A percentile compares a stretch with the other conserved stretches of the same genome.
phyloP scores from a whole-genome alignment of 148 eudicot genomes.

The Rhododendron mucronatum region DNA sequence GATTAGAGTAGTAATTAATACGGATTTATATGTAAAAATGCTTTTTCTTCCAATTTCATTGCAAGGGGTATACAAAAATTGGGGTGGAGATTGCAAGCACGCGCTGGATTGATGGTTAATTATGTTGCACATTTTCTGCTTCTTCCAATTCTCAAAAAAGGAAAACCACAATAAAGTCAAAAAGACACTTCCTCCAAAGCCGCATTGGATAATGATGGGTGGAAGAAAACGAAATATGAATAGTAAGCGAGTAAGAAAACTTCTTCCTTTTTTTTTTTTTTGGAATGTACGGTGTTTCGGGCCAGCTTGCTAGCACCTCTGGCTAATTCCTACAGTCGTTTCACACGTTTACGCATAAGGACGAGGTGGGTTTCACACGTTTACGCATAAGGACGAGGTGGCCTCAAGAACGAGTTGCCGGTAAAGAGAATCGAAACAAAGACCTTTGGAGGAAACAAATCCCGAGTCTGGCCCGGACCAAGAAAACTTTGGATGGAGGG shows the following conservation, averaged over 20 bases:
- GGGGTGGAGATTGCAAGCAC: not conserved
- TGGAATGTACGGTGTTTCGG: too few relatives aligned
- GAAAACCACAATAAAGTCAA: not conserved
- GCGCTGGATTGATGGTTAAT: not conserved
- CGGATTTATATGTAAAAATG: too few relatives aligned
- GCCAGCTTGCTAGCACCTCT: too few relatives aligned
- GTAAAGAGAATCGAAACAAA: too few relatives aligned
- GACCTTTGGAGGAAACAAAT: too few relatives aligned
- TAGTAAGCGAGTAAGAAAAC: not conserved
- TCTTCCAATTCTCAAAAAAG: not conserved
- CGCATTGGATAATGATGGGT: not conserved
- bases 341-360: too few relatives aligned
- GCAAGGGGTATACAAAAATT: not conserved
- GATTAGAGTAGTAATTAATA: too few relatives aligned
- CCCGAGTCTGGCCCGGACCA: not conserved
- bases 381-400: not conserved
- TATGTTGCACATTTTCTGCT: not conserved
- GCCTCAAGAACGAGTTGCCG: too few relatives aligned
- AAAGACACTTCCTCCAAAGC: not conserved
- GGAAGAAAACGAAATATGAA: not conserved
- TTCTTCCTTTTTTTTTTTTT: too few relatives aligned
- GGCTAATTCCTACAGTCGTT: too few relatives aligned
- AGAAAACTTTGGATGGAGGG: slow-evolving; percentile 1
- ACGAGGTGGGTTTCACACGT: not conserved
- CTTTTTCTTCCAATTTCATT: too few relatives aligned